Base-by-base conservation (phyloP, 1,139 yeast species). In the Geotrichum restrictum region DNA sequence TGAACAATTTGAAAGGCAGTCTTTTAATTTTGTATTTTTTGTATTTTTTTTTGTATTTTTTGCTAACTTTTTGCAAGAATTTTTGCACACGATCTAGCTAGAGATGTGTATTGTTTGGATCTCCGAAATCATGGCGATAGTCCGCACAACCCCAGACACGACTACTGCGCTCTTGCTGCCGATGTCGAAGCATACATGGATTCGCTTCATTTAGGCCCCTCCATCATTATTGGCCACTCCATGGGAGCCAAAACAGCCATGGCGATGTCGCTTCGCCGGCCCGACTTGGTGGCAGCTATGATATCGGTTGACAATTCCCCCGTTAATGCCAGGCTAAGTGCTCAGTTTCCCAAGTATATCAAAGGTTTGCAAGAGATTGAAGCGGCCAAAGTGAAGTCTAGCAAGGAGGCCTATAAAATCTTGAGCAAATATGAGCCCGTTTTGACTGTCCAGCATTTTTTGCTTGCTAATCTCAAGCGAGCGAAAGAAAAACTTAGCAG, bases 211-310 rank as follows among this genome's bases (percentile, higher is more conserved):
- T 55, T 82, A 11, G 70, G 72, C 29, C 71, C 76, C 43, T 86
- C 94, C 0, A 80, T 88, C 14, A 59, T 93, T 22, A 75, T 93
- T 24, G 98, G 98, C 0, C 98, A 91, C 68, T 89, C 97, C 0
- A 88, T 93, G 96, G 98, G 98, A 3, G 98, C 96, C 8, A 91
- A 93, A 64, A 79, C 91, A 0, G 96, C 86, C 3, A 91, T 93
- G 98, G 88, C 93, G 0, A 74, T 86, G 3, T 84, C 89, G 0
- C 73, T 93, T 56, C 74, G 88, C 49, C 74, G 80, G 22, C 95
- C 95, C 0, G 78, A 80, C 1, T 61, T 83, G 22, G 82, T 84
- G 2, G 74, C 79, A 36, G 76, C 82, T 71, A 62, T 89, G 45
- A 79, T 91, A 4, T 72, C 91, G 3, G 95, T 93, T 3, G 98